Percentiles rank a stretch among this genome's conserved stretches.
Evolutionary conservation across 345 rosid species (phyloP).

Genomic region (Abelmoschus esculentus): DNA sequence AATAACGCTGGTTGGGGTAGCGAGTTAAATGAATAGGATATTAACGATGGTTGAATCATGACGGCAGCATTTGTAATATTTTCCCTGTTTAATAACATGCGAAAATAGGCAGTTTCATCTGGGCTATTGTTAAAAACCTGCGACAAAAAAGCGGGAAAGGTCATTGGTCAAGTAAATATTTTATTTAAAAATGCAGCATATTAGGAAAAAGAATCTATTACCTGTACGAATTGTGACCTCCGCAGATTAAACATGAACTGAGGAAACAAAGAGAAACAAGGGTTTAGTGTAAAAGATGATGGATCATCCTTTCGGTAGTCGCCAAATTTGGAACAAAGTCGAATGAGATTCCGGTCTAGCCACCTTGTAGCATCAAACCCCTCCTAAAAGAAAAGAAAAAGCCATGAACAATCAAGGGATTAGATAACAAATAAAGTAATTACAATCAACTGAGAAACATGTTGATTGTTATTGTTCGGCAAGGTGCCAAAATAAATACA

Average conservation of each 20-base stretch:
- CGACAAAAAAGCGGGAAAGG: constrained; percentile 19
- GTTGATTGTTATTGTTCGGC: too few relatives aligned
- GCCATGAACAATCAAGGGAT: not conserved
- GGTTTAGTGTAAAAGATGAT: constrained; percentile 76
- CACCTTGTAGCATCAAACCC: constrained; percentile 98
- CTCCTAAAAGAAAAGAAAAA: constrained; percentile 47
- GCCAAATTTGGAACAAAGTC: constrained; percentile 89
- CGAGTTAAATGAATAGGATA: constrained; percentile 45
- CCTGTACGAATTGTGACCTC: constrained; percentile 97
- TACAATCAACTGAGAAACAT: not conserved
- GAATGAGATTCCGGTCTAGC: constrained; percentile 93
- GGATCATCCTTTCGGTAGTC: constrained; percentile 98
- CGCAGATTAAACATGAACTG: constrained; percentile 96
- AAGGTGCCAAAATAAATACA: not conserved
- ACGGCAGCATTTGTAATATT: constrained; percentile 87
- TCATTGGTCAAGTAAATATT: constrained; percentile 2
- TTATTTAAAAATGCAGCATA: not conserved
- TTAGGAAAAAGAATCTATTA: constrained; percentile 15
- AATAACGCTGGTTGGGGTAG: constrained; percentile 83
- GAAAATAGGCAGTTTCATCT: constrained; percentile 96
- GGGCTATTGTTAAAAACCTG: constrained; percentile 34
- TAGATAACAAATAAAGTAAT: not conserved
- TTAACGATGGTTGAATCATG: constrained; percentile 86
- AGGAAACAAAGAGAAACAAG: constrained; percentile 89
- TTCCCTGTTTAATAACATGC: constrained; percentile 87